Evolutionary conservation across 352 stramenopile genomes (phyloP), one percentile per base, ranked within the genome.

Genomic region (Bremia lactucae): DNA sequence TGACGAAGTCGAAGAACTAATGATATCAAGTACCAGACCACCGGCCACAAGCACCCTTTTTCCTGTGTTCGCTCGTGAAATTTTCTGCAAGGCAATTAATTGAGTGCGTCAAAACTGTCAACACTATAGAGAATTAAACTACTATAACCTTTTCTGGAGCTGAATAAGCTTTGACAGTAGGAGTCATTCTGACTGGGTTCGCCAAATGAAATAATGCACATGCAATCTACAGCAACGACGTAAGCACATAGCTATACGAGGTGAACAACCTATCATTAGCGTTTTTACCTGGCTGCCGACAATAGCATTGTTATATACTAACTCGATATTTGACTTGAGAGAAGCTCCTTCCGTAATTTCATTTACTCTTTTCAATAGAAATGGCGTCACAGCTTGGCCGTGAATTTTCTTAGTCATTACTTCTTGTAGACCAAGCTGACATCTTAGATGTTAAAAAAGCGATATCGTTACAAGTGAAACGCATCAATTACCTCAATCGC

Each of bases 221-320:
- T 11, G 73, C 72, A 42, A 87, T 83, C 72, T 87, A 31, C 16
- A 49, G 9, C 15, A 59, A 31, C 19, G 23, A 46, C 9, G 14
- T 49, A 23, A 54, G 29, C 26, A 21, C 10, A 15, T 16, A 36
- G 0, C 34, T 40, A 11, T 21, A 4, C 6, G 37, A 36, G 1
- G 19, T n/a, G n/a, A n/a, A n/a, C 5, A 16, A 28, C 11, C 9
- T 20, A 16, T 15, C n/a, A 40, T 26, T 13, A 22, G 2, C 20
- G 24, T 29, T 26, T 18, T 31, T 55, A 98, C 94, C 56, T 97
- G 73, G 18, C 94, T 95, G 31, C 94, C 95, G 19, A 98, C 66
- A 28, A 64, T 67, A 9, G 95, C 96, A 65, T 99, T 99, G 62
- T 96, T 92, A 54, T 94, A 90, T 13, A 99, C 94, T 14, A 99